A percentile compares a stretch with the other conserved stretches of the same genome.
phyloP scores from a whole-genome alignment of 1,284 basidiomycete genomes.

The Kalmanozyma brasiliensis region DNA sequence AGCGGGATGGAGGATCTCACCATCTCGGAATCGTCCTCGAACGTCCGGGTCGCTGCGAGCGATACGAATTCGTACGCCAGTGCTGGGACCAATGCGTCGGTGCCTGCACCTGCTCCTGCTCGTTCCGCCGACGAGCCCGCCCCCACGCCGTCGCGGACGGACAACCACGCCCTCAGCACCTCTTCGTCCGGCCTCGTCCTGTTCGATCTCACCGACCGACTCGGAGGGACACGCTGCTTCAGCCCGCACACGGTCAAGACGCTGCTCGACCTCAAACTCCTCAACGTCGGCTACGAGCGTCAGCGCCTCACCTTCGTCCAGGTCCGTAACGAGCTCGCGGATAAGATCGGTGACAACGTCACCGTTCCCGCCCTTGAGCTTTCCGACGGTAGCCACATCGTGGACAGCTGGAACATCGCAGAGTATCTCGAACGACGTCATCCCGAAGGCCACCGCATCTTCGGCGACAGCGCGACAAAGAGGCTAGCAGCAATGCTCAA shows the following conservation, averaged over 20 bases:
- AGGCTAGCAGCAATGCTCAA: constrained; percentile 51
- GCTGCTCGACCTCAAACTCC: constrained; percentile 54
- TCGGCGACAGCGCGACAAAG: constrained; percentile 43
- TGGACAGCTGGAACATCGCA: constrained; percentile 57
- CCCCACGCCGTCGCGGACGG: constrained; percentile 12
- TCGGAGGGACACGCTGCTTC: constrained; percentile 30
- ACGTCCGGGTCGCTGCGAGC: constrained; percentile 25
- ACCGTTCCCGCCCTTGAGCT: constrained; percentile 57
- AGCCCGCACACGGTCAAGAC: constrained; percentile 57
- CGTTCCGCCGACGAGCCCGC: constrained; percentile 18
- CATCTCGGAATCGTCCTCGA: constrained; percentile 43
- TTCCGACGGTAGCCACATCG: constrained; percentile 50
- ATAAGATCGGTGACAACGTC: constrained; percentile 45
- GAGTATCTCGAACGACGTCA: constrained; percentile 50
- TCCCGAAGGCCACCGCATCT: constrained; percentile 35
- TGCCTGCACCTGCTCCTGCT: constrained; percentile 21
- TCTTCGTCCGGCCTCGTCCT: constrained; percentile 47
- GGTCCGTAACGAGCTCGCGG: constrained; percentile 51
- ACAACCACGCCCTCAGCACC: constrained; percentile 32
- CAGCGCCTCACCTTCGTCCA: constrained; percentile 57
- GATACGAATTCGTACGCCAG: no score
- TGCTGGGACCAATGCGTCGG: constrained; percentile 25
- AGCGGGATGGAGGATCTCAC: constrained; percentile 31
- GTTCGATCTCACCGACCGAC: constrained; percentile 53
- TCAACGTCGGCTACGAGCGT: constrained; percentile 56